These are phyloP conservation scores for Pseudovirgaria hyperparasitica DNA, from an alignment of 2,329 filamentous ascomycete genomes.

Conservation along the genomic window DNA sequence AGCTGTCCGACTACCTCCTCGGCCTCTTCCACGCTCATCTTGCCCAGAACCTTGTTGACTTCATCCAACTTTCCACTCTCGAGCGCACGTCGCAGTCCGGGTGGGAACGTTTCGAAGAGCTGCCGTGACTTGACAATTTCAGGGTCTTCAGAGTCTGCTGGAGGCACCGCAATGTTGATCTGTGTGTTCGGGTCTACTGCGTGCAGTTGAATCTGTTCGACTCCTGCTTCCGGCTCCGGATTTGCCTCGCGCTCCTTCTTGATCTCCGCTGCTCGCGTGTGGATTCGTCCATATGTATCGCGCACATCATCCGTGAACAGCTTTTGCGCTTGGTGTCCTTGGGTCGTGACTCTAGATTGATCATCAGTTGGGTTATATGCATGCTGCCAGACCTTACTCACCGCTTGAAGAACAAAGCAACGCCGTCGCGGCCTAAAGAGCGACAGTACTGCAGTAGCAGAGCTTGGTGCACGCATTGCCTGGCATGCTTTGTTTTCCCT, in stretches of 20 bases:
- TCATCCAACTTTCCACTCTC: constrained; percentile 82
- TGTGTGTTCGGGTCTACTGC: constrained; percentile 87
- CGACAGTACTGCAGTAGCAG: constrained; percentile 91
- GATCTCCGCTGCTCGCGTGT: constrained; percentile 62
- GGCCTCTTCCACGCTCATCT: constrained; percentile 79
- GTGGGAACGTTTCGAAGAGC: constrained; percentile 74
- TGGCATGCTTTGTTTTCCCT: constrained; percentile 60
- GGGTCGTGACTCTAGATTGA: constrained; percentile 59
- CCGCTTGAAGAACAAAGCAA: constrained; percentile 89
- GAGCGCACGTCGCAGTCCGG: constrained; percentile 68
- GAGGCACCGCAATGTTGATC: constrained; percentile 77
- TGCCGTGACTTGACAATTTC: constrained; percentile 49
- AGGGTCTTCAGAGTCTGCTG: constrained; percentile 27
- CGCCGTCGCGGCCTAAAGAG: constrained; percentile 75
- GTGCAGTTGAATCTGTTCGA: constrained; percentile 96
- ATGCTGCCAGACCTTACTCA: constrained; percentile 12
- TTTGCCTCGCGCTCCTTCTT: constrained; percentile 41
- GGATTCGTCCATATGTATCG: constrained; percentile 73
- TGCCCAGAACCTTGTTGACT: constrained; percentile 76
- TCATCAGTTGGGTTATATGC: neutral
- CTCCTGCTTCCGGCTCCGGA: constrained; percentile 45
- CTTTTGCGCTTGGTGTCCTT: constrained; percentile 77
- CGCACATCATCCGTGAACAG: constrained; percentile 90
- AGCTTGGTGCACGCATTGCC: constrained; percentile 86
- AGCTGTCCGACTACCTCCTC: constrained; percentile 74